Evolutionary conservation across 768 basidiomycete genomes (phyloP).

Genomic region (Cyathus striatus): DNA sequence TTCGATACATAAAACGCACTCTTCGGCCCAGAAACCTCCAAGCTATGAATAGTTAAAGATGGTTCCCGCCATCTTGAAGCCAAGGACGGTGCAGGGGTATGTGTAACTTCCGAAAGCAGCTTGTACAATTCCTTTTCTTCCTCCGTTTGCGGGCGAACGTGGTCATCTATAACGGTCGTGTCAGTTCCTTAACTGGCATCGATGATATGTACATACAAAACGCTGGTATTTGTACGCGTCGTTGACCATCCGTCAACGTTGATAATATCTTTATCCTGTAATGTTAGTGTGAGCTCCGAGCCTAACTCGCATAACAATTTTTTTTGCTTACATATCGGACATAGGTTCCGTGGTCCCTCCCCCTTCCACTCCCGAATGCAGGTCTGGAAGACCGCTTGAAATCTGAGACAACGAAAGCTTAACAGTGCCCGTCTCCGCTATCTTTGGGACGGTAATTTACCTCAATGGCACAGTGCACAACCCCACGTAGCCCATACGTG

Average conservation of each 20-base stretch:
- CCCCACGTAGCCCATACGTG: slow-evolving; percentile 92
- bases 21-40: slow-evolving; percentile 76
- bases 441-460: slow-evolving; percentile 35
- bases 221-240: slow-evolving; percentile 62
- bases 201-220: slow-evolving; percentile 64
- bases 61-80: slow-evolving; percentile 87
- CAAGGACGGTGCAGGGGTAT: slow-evolving; percentile 61
- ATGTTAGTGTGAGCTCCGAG: not conserved
- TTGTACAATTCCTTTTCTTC: slow-evolving; percentile 68
- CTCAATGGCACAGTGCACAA: slow-evolving; percentile 82
- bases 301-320: not conserved
- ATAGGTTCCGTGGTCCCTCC: slow-evolving; percentile 87
- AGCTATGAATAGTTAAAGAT: slow-evolving; percentile 82
- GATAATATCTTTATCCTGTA: slow-evolving; percentile 74
- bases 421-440: not conserved
- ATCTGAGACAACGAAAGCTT: slow-evolving; percentile 39
- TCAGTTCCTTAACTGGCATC: not conserved
- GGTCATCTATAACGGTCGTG: slow-evolving; percentile 52
- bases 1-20: slow-evolving; percentile 41
- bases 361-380: slow-evolving; percentile 94
- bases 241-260: slow-evolving; percentile 54
- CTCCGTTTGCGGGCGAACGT: slow-evolving; percentile 62
- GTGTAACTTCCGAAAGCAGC: slow-evolving; percentile 63
- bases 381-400: slow-evolving; percentile 66
- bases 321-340: slow-evolving; percentile 68